Evolutionary conservation across 805 yeast genomes (phyloP), one percentile per base, ranked within the genome.

Genomic region (Saccharomycopsis oosterbeekiorum): DNA sequence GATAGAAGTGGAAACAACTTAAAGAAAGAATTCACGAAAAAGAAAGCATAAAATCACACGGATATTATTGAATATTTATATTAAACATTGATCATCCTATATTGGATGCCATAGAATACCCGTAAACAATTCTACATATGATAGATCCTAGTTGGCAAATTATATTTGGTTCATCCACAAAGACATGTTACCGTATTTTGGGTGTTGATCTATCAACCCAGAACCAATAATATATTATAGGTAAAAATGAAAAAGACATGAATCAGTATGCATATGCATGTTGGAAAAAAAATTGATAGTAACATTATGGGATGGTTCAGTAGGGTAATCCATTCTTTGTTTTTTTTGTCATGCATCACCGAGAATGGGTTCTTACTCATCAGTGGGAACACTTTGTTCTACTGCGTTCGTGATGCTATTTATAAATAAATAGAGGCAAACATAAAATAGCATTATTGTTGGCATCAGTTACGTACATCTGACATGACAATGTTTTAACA

Each of bases 161-260:
- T 10, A 47, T 47, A 26, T 47, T 47, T 47, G 53, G 53, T 15
- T 47, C 53, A 21, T 15, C 53, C 29, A 21, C 3, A 47, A 24
- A 47, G n/a, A 2, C 53, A 21, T 11, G 34, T 47, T 47, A 47
- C 53, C 53, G 21, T 24, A 47, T 11, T 21, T 24, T 47, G 34
- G 19, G 53, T 47, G 53, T 47, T 47, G 53, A 47, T 47, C 53
- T 47, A 47, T 47, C 53, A 47, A 47, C 15, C 51, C 53, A 47
- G 11, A 47, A 24, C 12, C 26, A 26, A 47, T 21, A 11, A 2
- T 47, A 21, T 47, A 21, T 15, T 21, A 47, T 47, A 11, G 17
- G 34, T 47, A 47, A 47, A 17, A 47, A 24, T 47, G 53, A 47
- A 26, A 47, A 47, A 47, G 53, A 47, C 53, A 15, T 24, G 3